phyloP scores from a whole-genome alignment of 495 filamentous ascomycete species.

The Lindgomyces ingoldianus region DNA sequence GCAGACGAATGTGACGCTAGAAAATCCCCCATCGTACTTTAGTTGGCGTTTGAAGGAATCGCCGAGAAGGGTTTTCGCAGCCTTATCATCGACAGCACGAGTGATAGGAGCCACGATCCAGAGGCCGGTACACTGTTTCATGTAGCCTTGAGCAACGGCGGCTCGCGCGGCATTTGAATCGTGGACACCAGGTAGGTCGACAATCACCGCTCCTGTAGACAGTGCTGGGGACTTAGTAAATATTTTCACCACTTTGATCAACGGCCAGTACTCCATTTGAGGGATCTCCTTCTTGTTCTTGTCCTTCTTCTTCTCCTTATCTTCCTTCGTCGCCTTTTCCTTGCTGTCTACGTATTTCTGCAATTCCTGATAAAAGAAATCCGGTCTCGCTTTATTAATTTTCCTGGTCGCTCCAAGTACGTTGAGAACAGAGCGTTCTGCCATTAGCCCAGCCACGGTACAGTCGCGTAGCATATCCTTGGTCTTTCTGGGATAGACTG shows the following conservation, averaged over 20 bases:
- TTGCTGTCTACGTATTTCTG: conserved; percentile 57
- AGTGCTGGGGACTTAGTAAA: conserved; percentile 59
- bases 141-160: conserved; percentile 62
- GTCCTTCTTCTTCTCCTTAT: conserved; percentile 37
- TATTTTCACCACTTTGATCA: conserved; percentile 65
- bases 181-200: conserved; percentile 66
- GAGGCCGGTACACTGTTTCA: conserved; percentile 54
- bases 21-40: conserved; percentile 57
- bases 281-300: conserved; percentile 32
- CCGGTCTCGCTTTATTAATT: conserved; percentile 46
- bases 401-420: conserved; percentile 54
- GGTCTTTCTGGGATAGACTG: conserved; percentile 61
- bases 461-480: conserved; percentile 51
- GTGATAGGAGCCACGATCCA: conserved; percentile 69
- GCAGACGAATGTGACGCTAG: conserved; percentile 63
- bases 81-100: conserved; percentile 66
- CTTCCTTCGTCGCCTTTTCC: conserved; percentile 49
- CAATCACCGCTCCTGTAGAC: conserved; percentile 63
- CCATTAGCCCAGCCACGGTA: conserved; percentile 47
- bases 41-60: conserved; percentile 65
- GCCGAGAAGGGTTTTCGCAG: conserved; percentile 61
- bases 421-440: conserved; percentile 43
- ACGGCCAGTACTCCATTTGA: conserved; percentile 62
- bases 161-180: conserved; percentile 67
- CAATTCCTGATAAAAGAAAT: conserved; percentile 50